Conservation (phyloP, 495 filamentous ascomycete genomes). For the Clavariopsis aquatica region DNA sequence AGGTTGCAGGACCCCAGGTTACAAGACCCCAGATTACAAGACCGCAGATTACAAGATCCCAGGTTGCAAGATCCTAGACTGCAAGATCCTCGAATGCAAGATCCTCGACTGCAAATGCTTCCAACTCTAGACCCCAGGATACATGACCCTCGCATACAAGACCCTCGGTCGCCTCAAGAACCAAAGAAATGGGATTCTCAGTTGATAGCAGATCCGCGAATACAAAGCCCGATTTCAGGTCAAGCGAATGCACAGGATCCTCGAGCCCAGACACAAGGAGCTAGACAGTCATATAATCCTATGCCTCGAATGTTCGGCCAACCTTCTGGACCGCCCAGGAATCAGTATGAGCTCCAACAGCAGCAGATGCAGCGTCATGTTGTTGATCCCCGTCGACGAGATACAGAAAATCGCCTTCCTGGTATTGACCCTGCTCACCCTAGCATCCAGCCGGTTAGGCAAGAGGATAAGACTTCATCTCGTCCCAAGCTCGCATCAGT, state of each 20-base stretch:
- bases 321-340: slow-evolving; percentile 12
- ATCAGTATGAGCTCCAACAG: slow-evolving; percentile 34
- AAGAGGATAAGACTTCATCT: slow-evolving; percentile 16
- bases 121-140: slow-evolving; percentile 5
- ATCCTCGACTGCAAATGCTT: background rate
- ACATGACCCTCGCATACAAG: slow-evolving; percentile 13
- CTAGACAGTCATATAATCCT: background rate
- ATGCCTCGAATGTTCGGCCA: slow-evolving; percentile 17
- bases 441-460: slow-evolving; percentile 1
- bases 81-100: background rate
- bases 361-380: slow-evolving; percentile 33
- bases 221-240: background rate
- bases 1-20: background rate
- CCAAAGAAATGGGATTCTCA: slow-evolving; percentile 8
- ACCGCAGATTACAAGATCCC: background rate
- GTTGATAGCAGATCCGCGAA: slow-evolving; percentile 7
- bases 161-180: background rate
- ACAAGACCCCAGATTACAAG: slow-evolving; percentile 4
- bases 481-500: slow-evolving; percentile 27
- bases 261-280: slow-evolving; percentile 13
- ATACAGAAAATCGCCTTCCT: slow-evolving; percentile 42
- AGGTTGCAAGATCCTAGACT: background rate
- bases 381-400: slow-evolving; percentile 44
- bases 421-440: slow-evolving; percentile 28
- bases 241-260: slow-evolving; percentile 20